Conservation (phyloP, 306 rosid species). For the Malus orientalis region DNA sequence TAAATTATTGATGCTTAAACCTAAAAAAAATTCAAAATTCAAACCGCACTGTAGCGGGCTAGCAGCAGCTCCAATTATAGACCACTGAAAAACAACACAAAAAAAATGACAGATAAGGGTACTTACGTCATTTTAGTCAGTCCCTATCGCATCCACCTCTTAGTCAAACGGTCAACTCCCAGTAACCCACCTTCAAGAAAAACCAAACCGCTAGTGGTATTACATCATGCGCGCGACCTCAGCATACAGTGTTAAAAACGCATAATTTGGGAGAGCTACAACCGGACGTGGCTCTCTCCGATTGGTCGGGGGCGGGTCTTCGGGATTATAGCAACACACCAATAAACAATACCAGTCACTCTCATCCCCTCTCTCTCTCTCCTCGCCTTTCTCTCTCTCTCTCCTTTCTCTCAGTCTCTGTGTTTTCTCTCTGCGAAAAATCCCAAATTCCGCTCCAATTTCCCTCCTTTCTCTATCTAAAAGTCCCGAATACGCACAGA, state of each 20-base stretch:
- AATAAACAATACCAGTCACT: constrained; percentile 59
- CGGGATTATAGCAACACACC: constrained; percentile 87
- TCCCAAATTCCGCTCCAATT: constrained; percentile 39
- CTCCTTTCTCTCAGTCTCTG: constrained; percentile 11
- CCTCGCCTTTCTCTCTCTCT: constrained; percentile 1
- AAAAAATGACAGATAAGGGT: neutral
- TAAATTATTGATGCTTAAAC: neutral
- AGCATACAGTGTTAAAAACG: constrained; percentile 4
- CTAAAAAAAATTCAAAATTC: neutral
- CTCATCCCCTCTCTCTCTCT: constrained; percentile 25
- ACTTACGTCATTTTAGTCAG: neutral
- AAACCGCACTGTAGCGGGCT: too few species aligned
- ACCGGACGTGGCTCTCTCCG: constrained; percentile 42
- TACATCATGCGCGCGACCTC: constrained; percentile 21
- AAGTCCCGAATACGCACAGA: constrained; percentile 19
- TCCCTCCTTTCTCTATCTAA: constrained; percentile 24
- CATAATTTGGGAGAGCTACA: constrained; percentile 34
- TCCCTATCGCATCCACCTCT: neutral
- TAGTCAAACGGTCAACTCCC: constrained; percentile 25
- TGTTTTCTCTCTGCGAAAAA: constrained; percentile 47
- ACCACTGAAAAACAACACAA: neutral
- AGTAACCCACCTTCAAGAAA: neutral
- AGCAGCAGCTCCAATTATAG: neutral
- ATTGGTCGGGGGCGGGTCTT: constrained; percentile 42
- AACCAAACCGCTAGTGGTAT: constrained; percentile 39